A percentile compares a stretch with the other conserved stretches of the same genome.
Conservation (phyloP, 805 yeast genomes). For the Cephaloascus fragrans region DNA sequence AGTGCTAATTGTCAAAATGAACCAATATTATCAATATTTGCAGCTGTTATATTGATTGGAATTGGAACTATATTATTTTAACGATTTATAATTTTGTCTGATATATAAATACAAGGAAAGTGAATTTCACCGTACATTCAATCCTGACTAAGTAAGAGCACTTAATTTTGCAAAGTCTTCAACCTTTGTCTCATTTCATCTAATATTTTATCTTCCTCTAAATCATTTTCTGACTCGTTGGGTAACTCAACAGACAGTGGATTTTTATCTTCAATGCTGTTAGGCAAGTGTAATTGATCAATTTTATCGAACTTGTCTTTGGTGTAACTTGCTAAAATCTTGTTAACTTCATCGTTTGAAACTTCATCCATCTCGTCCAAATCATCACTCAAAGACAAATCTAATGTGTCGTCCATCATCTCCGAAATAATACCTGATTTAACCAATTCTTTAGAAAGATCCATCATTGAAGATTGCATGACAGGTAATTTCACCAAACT, state of each 20-base stretch:
- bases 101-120: no score
- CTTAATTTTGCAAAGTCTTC: conserved; percentile 63
- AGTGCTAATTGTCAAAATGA: not conserved
- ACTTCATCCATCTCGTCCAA: conserved; percentile 58
- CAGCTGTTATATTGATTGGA: not conserved
- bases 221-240: not conserved
- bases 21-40: not conserved
- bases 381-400: conserved; percentile 51
- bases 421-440: conserved; percentile 84
- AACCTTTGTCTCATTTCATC: conserved; percentile 85
- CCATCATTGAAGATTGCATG: conserved; percentile 73
- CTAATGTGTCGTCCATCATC: conserved; percentile 89
- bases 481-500: conserved; percentile 71
- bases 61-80: not conserved
- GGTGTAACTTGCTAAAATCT: conserved; percentile 40
- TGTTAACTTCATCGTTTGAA: conserved; percentile 51
- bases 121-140: not conserved
- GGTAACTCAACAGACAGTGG: no score
- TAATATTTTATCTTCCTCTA: conserved; percentile 53
- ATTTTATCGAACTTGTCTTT: conserved; percentile 29
- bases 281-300: conserved; percentile 24
- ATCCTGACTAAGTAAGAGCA: not conserved
- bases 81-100: not conserved
- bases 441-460: conserved; percentile 77
- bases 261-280: conserved; percentile 12